Evolutionary conservation across 1,139 yeast genomes (phyloP).

Genomic region (Saccharomycopsis crataegensis): DNA sequence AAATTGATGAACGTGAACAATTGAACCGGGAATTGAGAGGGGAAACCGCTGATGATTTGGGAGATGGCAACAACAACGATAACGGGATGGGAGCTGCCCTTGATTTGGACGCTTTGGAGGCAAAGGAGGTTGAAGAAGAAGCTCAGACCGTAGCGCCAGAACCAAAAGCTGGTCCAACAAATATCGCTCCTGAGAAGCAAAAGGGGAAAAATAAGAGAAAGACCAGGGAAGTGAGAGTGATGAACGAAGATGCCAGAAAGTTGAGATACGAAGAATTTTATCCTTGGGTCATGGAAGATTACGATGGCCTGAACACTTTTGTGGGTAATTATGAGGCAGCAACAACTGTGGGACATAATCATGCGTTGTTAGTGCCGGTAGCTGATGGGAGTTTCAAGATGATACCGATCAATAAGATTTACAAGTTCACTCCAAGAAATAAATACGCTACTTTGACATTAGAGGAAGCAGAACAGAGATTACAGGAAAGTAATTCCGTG

Average conservation of each 20-base stretch:
- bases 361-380: slow-evolving; percentile 60
- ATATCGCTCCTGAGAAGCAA: slow-evolving; percentile 38
- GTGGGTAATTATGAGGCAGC: slow-evolving; percentile 97
- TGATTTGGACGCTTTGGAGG: slow-evolving; percentile 8
- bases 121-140: slow-evolving; percentile 28
- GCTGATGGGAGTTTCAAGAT: slow-evolving; percentile 75
- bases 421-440: slow-evolving; percentile 87
- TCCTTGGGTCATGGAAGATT: slow-evolving; percentile 98
- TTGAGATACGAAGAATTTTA: slow-evolving; percentile 90
- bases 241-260: slow-evolving; percentile 75
- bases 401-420: slow-evolving; percentile 93
- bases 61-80: background rate
- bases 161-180: slow-evolving; percentile 43
- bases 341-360: slow-evolving; percentile 53
- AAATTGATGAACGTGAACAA: slow-evolving; percentile 45
- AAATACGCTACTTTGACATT: slow-evolving; percentile 87
- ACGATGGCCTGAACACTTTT: slow-evolving; percentile 88
- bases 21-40: slow-evolving; percentile 30
- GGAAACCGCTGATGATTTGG: slow-evolving; percentile 21
- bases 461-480: slow-evolving; percentile 93
- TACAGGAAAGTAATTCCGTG: slow-evolving; percentile 71
- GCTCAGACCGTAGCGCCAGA: slow-evolving; percentile 64
- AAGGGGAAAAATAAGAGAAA: slow-evolving; percentile 48
- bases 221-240: slow-evolving; percentile 73
- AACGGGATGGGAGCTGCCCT: slow-evolving; percentile 2